A percentile compares a stretch with the other conserved stretches of the same genome.
Evolutionary conservation across 164 flowering plant species (phyloP).

Genomic region (Hamamelis virginiana): DNA sequence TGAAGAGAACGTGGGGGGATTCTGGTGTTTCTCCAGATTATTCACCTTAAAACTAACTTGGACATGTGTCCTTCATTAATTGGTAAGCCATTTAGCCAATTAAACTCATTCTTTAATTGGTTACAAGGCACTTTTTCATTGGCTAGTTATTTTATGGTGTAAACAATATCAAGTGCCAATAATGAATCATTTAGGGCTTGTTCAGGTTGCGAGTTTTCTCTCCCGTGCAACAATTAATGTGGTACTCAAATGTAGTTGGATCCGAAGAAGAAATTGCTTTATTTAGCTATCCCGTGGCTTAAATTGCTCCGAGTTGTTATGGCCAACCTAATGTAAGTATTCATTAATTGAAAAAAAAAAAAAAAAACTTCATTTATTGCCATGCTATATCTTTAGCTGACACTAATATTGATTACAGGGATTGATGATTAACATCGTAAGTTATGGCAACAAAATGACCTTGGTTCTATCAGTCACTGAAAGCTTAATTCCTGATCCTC

Average conservation of each 20-base stretch:
- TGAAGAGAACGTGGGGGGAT: too few relatives aligned
- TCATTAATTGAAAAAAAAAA: not conserved
- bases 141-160: too few relatives aligned
- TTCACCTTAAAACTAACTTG: too few relatives aligned
- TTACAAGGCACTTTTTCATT: too few relatives aligned
- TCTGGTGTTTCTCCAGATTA: too few relatives aligned
- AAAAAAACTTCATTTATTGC: too few relatives aligned
- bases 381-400: too few relatives aligned
- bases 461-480: conserved; percentile 38
- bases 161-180: too few relatives aligned
- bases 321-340: conserved; percentile 19
- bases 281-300: conserved; percentile 11
- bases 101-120: too few relatives aligned
- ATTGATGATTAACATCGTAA: conserved; percentile 41
- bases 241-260: conserved; percentile 17
- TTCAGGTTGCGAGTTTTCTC: conserved; percentile 1
- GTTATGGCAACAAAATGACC: conserved; percentile 46
- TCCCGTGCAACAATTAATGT: conserved; percentile 17
- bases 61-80: too few relatives aligned
- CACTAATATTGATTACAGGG: conserved; percentile 23
- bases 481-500: conserved; percentile 43
- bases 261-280: conserved; percentile 17
- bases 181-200: too few relatives aligned
- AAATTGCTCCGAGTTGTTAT: conserved; percentile 11
- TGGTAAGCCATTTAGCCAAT: too few relatives aligned